A percentile compares a stretch with the other conserved stretches of the same genome.
Evolutionary conservation across 2,329 filamentous ascomycete species (phyloP).

Genomic region (Neofusicoccum umdonicola): DNA sequence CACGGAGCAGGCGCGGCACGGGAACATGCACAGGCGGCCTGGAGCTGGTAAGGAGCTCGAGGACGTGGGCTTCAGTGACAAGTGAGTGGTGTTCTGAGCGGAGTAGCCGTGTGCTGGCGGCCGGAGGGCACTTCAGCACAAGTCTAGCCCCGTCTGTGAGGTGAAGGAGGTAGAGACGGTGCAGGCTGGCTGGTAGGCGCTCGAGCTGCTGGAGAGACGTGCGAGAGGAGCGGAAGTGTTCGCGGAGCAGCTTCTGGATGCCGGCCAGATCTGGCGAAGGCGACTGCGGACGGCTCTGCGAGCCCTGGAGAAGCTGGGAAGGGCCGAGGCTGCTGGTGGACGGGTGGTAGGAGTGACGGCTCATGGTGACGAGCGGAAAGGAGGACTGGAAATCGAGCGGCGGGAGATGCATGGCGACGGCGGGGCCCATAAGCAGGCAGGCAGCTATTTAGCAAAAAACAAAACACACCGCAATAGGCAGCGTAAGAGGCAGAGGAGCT

Average conservation of each 20-base stretch:
- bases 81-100: constrained; percentile 44
- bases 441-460: neutral
- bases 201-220: constrained; percentile 35
- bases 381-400: constrained; percentile 30
- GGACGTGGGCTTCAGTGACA: constrained; percentile 38
- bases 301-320: neutral
- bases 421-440: neutral
- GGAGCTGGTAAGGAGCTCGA: constrained; percentile 29
- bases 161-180: constrained; percentile 43
- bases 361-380: constrained; percentile 35
- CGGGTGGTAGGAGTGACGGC: constrained; percentile 23
- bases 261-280: constrained; percentile 27
- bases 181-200: constrained; percentile 34
- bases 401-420: constrained; percentile 33
- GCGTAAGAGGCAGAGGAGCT: neutral
- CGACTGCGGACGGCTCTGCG: neutral
- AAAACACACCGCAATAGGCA: neutral
- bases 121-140: constrained; percentile 42
- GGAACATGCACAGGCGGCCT: constrained; percentile 25
- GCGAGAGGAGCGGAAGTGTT: constrained; percentile 31
- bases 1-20: constrained; percentile 41
- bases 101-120: constrained; percentile 37
- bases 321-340: neutral
- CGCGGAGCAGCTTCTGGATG: constrained; percentile 34
- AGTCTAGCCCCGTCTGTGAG: constrained; percentile 39